These are phyloP conservation scores for Eremothecium sinecaudum DNA, from an alignment of 1,139 yeast genomes.

Conservation along the genomic window DNA sequence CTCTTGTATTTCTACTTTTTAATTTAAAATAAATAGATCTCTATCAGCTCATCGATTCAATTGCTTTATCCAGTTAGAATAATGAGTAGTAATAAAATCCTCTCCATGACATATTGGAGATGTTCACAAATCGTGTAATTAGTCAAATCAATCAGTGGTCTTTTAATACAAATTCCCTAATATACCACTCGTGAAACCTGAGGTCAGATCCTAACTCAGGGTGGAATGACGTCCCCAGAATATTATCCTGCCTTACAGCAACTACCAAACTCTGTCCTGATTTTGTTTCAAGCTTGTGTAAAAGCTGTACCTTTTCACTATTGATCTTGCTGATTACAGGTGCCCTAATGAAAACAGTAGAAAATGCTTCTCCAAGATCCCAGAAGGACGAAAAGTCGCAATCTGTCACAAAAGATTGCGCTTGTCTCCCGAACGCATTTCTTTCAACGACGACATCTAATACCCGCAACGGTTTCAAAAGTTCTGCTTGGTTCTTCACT, in stretches of 20 bases:
- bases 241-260: constrained; percentile 62
- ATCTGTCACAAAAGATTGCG: constrained; percentile 50
- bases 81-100: no score
- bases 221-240: constrained; percentile 71
- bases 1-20: no score
- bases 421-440: constrained; percentile 74
- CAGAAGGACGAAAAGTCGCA: constrained; percentile 45
- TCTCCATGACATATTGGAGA: no score
- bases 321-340: constrained; percentile 51
- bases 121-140: no score
- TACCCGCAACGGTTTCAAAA: constrained; percentile 59
- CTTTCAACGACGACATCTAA: constrained; percentile 56
- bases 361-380: constrained; percentile 35
- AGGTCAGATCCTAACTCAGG: constrained; percentile 60
- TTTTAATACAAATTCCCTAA: constrained; percentile 43
- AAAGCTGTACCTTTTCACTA: constrained; percentile 34
- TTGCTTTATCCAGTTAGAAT: no score
- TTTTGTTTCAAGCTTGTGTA: constrained; percentile 35
- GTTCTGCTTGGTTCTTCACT: constrained; percentile 45
- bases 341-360: constrained; percentile 66
- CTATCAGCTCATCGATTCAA: no score
- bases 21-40: no score
- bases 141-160: no score
- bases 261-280: constrained; percentile 38
- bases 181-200: constrained; percentile 65